A percentile compares a stretch with the other conserved stretches of the same genome.
Evolutionary conservation across 257 asterid genomes (phyloP).

Genomic region (Nemophila menziesii): DNA sequence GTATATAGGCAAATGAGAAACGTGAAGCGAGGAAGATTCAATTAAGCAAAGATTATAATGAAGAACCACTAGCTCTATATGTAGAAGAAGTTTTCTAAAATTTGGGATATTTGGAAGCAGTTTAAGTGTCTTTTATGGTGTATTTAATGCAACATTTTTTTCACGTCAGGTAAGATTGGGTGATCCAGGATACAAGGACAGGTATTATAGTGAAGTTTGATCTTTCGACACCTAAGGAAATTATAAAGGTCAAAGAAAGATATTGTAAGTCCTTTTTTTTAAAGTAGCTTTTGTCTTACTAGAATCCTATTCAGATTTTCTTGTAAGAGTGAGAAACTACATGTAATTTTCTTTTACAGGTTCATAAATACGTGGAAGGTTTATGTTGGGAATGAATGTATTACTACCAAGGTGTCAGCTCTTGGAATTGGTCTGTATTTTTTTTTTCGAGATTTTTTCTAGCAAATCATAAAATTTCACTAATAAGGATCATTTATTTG

Average conservation of each 20-base stretch:
- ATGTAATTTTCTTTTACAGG: slow-evolving; percentile 33
- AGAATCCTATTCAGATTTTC: background rate
- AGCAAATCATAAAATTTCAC: background rate
- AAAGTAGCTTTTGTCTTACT: slow-evolving; percentile 11
- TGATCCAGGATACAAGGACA: slow-evolving; percentile 93
- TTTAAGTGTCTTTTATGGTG: background rate
- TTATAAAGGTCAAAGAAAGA: slow-evolving; percentile 61
- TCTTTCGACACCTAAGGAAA: slow-evolving; percentile 41
- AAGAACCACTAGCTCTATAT: slow-evolving; percentile 32
- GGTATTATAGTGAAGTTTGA: slow-evolving; percentile 90
- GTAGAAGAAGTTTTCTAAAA: slow-evolving; percentile 57
- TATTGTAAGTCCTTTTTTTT: slow-evolving; percentile 40
- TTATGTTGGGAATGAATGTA: slow-evolving; percentile 97
- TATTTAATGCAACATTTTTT: slow-evolving; percentile 1
- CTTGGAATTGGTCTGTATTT: slow-evolving; percentile 82
- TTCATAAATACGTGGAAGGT: slow-evolving; percentile 84
- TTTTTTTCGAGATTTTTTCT: background rate
- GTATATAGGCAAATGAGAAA: slow-evolving; percentile 54
- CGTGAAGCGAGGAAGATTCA: slow-evolving; percentile 51
- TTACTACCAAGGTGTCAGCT: slow-evolving; percentile 97
- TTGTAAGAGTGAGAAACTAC: background rate
- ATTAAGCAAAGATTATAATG: slow-evolving; percentile 52
- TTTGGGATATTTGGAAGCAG: background rate
- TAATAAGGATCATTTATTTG: background rate
- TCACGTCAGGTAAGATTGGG: slow-evolving; percentile 66